phyloP scores from a whole-genome alignment of 78 protist genomes.

The Emiliania huxleyi region DNA sequence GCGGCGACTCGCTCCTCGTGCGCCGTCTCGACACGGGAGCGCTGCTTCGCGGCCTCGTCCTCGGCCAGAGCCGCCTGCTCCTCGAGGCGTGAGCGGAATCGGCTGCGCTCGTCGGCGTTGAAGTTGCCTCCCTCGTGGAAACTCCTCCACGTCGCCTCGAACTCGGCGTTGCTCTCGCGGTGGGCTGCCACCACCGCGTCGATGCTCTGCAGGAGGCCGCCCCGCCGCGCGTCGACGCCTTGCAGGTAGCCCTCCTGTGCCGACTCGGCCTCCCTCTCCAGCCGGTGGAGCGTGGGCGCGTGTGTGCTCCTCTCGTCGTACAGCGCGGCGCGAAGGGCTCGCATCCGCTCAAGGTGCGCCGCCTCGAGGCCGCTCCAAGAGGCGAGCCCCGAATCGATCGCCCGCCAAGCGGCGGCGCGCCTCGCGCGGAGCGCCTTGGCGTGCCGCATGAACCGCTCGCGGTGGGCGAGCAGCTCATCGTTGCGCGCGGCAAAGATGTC shows the following conservation, averaged over 20 bases:
- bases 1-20: background rate
- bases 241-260: background rate
- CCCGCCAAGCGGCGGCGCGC: background rate
- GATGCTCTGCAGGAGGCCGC: background rate
- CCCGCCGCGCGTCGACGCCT: background rate
- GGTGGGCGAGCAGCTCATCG: background rate
- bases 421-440: background rate
- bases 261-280: background rate
- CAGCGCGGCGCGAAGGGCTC: background rate
- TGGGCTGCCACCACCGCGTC: background rate
- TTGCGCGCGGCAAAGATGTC: background rate
- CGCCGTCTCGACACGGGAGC: background rate
- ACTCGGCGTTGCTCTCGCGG: background rate
- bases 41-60: background rate
- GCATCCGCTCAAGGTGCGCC: background rate
- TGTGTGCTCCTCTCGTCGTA: background rate
- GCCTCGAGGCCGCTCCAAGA: background rate
- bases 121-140: background rate
- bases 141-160: background rate
- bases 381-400: background rate
- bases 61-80: background rate
- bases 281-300: background rate
- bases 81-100: background rate
- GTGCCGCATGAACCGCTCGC: conserved; percentile 18
- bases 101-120: background rate